A percentile compares a stretch with the other conserved stretches of the same genome.
phyloP scores from a whole-genome alignment of 345 rosid genomes.

The Garcia nutans region DNA sequence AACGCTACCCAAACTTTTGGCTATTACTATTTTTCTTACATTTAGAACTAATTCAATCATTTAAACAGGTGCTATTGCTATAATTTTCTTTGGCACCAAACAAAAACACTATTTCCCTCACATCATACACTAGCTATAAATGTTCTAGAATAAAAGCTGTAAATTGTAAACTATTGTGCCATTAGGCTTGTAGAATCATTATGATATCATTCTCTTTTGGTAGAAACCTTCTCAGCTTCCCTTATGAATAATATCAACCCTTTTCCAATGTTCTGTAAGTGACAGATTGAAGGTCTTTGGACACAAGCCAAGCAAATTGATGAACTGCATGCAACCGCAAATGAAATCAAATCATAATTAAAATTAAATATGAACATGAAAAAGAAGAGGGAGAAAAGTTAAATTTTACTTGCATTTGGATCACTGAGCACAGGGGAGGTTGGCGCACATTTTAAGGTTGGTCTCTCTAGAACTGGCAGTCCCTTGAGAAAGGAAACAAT shows the following conservation, averaged over 20 bases:
- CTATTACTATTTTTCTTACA: no score
- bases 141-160: not conserved
- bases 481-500: slow-evolving; percentile 19
- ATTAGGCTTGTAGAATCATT: no score
- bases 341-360: not conserved
- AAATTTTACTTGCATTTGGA: slow-evolving; percentile 10
- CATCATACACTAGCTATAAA: not conserved
- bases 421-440: not conserved
- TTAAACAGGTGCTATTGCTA: no score
- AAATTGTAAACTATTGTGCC: not conserved
- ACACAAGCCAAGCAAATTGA: slow-evolving; percentile 14
- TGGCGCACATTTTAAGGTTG: slow-evolving; percentile 1
- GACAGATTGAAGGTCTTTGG: not conserved
- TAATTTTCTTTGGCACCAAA: no score
- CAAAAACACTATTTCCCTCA: not conserved
- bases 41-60: no score
- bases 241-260: not conserved
- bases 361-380: not conserved
- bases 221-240: not conserved
- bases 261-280: not conserved
- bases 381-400: not conserved
- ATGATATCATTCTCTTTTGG: no score
- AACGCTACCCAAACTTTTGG: no score
- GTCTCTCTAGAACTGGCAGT: slow-evolving; percentile 14
- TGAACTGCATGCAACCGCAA: slow-evolving; percentile 12